Evolutionary conservation across 441 rosid species (phyloP).

Genomic region (Populus tomentosa): DNA sequence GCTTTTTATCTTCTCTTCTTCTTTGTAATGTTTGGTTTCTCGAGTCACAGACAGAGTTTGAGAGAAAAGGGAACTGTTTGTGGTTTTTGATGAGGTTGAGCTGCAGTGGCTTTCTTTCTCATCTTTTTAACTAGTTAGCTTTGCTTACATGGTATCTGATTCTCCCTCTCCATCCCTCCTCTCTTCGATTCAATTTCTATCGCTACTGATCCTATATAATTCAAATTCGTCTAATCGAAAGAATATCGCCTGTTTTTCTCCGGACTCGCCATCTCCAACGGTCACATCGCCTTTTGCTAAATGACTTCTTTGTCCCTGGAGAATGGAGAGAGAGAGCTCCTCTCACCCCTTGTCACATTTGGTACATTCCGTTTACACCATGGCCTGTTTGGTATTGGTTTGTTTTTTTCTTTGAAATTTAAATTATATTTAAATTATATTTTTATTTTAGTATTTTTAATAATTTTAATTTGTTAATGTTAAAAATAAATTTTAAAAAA

Average conservation of each 20-base stretch:
- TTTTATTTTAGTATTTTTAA: too few relatives aligned
- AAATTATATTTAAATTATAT: too few relatives aligned
- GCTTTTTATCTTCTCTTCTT: slow-evolving; percentile 4
- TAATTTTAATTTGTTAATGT: too few relatives aligned
- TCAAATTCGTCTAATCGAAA: not conserved
- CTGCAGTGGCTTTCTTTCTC: not conserved
- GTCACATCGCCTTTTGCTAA: slow-evolving; percentile 38
- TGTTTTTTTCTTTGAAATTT: too few relatives aligned
- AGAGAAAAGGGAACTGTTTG: not conserved
- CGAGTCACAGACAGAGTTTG: not conserved
- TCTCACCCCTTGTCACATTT: too few relatives aligned
- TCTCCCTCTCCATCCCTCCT: not conserved
- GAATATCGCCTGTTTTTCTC: not conserved
- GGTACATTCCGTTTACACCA: too few relatives aligned
- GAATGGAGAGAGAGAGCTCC: not conserved
- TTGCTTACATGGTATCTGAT: not conserved
- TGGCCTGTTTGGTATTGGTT: too few relatives aligned
- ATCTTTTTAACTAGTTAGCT: not conserved
- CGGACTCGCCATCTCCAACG: slow-evolving; percentile 40
- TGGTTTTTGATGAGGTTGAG: not conserved
- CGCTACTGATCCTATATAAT: not conserved
- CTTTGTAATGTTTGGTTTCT: not conserved
- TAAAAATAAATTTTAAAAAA: too few relatives aligned
- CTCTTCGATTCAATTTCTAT: not conserved
- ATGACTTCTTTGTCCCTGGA: slow-evolving; percentile 26